Conservation (phyloP, 176 grass and related monocot species). For the Triticum dicoccoides region DNA sequence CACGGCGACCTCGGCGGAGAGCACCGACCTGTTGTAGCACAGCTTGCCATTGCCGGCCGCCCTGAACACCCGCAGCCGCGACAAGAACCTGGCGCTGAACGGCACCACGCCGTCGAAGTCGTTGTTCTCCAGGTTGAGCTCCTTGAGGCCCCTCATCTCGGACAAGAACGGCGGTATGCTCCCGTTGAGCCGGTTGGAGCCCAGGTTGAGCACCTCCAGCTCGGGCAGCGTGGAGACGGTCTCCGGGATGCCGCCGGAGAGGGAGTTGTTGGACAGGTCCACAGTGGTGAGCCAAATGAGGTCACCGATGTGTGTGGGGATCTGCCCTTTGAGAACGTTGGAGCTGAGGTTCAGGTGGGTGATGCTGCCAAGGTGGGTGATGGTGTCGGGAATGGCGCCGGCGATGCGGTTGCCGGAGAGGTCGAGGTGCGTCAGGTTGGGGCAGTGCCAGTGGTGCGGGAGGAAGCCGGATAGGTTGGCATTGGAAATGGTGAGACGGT, state of each 20-base stretch:
- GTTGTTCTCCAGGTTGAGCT: slow-evolving; percentile 83
- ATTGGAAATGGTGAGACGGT: slow-evolving; percentile 52
- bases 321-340: slow-evolving; percentile 59
- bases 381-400: slow-evolving; percentile 58
- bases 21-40: slow-evolving; percentile 79
- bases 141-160: slow-evolving; percentile 52
- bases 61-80: slow-evolving; percentile 59
- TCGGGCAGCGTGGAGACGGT: slow-evolving; percentile 69
- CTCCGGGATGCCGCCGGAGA: slow-evolving; percentile 67
- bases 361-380: slow-evolving; percentile 66
- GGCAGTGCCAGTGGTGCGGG: slow-evolving; percentile 86
- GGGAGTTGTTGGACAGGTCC: slow-evolving; percentile 68
- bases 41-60: slow-evolving; percentile 75
- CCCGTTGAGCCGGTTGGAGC: slow-evolving; percentile 86
- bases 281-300: slow-evolving; percentile 58
- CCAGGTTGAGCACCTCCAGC: slow-evolving; percentile 73
- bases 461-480: slow-evolving; percentile 77
- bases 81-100: slow-evolving; percentile 69
- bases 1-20: slow-evolving; percentile 63
- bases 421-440: slow-evolving; percentile 75
- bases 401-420: slow-evolving; percentile 80
- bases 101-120: slow-evolving; percentile 86
- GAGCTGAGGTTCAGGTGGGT: slow-evolving; percentile 76
- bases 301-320: slow-evolving; percentile 75
- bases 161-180: slow-evolving; percentile 69